These are phyloP conservation scores for Magnolia kwangsiensis DNA, from an alignment of 164 flowering plant genomes.

Conservation along the genomic window DNA sequence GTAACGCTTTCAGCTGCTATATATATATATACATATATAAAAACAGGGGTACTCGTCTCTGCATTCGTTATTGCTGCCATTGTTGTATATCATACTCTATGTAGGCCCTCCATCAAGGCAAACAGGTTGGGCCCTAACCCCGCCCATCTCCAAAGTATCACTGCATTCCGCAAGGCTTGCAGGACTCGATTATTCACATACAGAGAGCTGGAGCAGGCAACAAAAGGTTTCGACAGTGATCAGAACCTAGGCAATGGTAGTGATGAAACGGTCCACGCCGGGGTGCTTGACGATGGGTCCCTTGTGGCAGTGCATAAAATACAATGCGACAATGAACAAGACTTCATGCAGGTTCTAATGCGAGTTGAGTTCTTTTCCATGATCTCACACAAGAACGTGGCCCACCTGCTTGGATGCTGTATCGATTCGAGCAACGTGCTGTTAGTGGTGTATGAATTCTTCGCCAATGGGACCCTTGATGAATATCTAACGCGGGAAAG, in stretches of 20 bases:
- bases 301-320: slow-evolving; percentile 58
- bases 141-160: slow-evolving; percentile 20
- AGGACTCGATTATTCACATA: slow-evolving; percentile 46
- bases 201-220: slow-evolving; percentile 66
- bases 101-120: slow-evolving; percentile 31
- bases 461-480: slow-evolving; percentile 53
- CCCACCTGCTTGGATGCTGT: slow-evolving; percentile 58
- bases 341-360: slow-evolving; percentile 41
- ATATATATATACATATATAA: too few species aligned
- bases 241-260: slow-evolving; percentile 37
- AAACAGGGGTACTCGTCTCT: slow-evolving; percentile 57
- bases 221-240: slow-evolving; percentile 53
- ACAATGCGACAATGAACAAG: slow-evolving; percentile 43
- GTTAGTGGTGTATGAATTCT: slow-evolving; percentile 56
- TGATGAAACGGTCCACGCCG: slow-evolving; percentile 46
- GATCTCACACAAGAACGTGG: slow-evolving; percentile 48
- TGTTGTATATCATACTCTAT: slow-evolving; percentile 30
- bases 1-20: not conserved
- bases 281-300: slow-evolving; percentile 53
- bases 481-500: slow-evolving; percentile 34
- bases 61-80: slow-evolving; percentile 34
- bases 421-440: slow-evolving; percentile 39
- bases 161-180: slow-evolving; percentile 46
- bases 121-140: slow-evolving; percentile 26
- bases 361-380: slow-evolving; percentile 42